These are phyloP conservation scores for Solanum verrucosum DNA, from an alignment of 257 asterid species.

Conservation along the genomic window DNA sequence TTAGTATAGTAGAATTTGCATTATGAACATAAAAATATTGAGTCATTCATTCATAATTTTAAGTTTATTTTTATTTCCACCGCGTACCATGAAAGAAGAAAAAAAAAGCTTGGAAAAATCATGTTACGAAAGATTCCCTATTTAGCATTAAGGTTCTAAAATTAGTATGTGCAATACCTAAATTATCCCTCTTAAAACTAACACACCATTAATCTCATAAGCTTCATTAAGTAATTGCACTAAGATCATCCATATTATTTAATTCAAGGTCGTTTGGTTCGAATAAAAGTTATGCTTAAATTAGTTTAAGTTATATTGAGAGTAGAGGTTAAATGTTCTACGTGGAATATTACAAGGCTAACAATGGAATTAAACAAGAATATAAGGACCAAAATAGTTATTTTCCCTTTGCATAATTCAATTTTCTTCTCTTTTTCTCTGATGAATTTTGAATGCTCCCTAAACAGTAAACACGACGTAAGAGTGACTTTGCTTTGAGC, in stretches of 20 bases:
- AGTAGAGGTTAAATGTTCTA: too few relatives aligned
- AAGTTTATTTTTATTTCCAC: too few relatives aligned
- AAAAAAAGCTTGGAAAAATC: too few relatives aligned
- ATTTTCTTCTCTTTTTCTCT: background rate
- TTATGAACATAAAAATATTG: too few relatives aligned
- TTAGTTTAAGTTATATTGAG: too few relatives aligned
- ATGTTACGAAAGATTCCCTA: background rate
- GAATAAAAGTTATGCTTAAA: too few relatives aligned
- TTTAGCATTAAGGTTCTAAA: background rate
- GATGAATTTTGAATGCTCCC: background rate
- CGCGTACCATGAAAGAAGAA: background rate
- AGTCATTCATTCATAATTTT: background rate
- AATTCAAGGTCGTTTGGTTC: background rate
- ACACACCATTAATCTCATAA: background rate
- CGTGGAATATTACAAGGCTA: background rate
- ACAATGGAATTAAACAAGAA: background rate
- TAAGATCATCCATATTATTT: background rate
- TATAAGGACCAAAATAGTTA: background rate
- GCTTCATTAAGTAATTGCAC: background rate
- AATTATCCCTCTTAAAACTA: background rate
- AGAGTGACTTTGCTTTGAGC: background rate
- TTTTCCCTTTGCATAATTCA: background rate
- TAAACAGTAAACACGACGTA: background rate
- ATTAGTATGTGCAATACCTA: background rate
- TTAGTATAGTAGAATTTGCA: too few relatives aligned